These are phyloP conservation scores for Bryoerythrophyllum caledonicum DNA, from an alignment of 225 moss, liverwort and hornwort species.

Conservation along the genomic window DNA sequence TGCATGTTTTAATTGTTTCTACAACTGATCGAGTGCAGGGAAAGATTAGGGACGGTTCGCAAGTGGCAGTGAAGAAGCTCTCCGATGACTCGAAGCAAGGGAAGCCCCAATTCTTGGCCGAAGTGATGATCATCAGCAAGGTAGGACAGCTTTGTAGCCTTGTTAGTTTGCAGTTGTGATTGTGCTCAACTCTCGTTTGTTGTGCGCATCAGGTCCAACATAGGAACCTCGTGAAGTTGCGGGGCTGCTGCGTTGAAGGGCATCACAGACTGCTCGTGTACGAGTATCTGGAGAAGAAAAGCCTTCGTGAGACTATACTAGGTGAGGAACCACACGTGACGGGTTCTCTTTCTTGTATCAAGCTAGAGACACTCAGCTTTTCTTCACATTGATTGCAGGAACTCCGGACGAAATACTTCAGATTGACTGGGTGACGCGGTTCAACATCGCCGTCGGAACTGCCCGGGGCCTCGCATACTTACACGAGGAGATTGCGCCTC, in stretches of 20 bases:
- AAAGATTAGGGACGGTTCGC: slow-evolving; percentile 37
- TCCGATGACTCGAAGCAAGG: slow-evolving; percentile 44
- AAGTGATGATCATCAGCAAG: slow-evolving; percentile 54
- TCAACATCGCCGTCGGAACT: slow-evolving; percentile 49
- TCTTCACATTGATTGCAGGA: slow-evolving; percentile 18
- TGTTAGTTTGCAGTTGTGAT: slow-evolving; percentile 31
- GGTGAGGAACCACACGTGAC: slow-evolving; percentile 11
- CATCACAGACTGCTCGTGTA: slow-evolving; percentile 51
- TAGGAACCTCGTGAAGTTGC: slow-evolving; percentile 53
- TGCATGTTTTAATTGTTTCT: not conserved
- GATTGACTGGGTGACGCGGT: slow-evolving; percentile 51
- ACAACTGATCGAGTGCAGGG: slow-evolving; percentile 31
- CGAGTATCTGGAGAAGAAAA: slow-evolving; percentile 56
- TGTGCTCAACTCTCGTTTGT: not conserved
- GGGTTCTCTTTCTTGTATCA: not conserved
- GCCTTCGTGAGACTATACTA: slow-evolving; percentile 48
- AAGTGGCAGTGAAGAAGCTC: slow-evolving; percentile 51
- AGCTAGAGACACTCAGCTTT: no score
- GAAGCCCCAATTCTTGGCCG: slow-evolving; percentile 51
- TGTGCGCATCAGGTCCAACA: slow-evolving; percentile 39
- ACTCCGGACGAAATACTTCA: slow-evolving; percentile 29
- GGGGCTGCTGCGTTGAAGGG: slow-evolving; percentile 57
- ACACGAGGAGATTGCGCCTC: slow-evolving; percentile 48
- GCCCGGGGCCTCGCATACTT: slow-evolving; percentile 58
- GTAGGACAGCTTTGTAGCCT: slow-evolving; percentile 50